These are phyloP conservation scores for Prasinococcaceae sp. DNA, from an alignment of 139 green algal genomes.

Conservation along the genomic window DNA sequence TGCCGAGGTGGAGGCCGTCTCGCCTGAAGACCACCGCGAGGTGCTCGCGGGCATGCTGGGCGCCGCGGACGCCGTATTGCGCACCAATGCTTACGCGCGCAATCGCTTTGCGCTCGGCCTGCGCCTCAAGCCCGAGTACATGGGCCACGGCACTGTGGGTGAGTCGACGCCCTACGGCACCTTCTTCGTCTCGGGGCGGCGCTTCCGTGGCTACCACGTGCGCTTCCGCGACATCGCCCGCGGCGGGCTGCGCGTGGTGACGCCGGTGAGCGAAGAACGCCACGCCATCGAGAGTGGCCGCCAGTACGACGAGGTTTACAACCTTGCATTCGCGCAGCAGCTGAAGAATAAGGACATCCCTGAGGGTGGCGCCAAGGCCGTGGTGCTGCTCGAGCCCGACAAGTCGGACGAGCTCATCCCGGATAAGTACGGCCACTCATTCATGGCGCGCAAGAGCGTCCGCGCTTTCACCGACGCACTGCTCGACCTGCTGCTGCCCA, in stretches of 20 bases:
- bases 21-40: too few relatives aligned
- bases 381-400: conserved; percentile 1
- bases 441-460: neutral
- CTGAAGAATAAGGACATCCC: conserved; percentile 14
- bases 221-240: conserved; percentile 7
- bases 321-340: conserved; percentile 7
- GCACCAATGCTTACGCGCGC: conserved; percentile 1
- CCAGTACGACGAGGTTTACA: neutral
- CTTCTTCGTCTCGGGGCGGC: neutral
- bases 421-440: neutral
- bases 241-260: conserved; percentile 4
- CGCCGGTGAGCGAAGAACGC: neutral
- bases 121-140: conserved; percentile 1
- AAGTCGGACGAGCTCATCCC: neutral
- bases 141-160: neutral
- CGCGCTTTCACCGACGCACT: neutral
- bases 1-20: too few relatives aligned
- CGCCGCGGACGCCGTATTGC: too few relatives aligned
- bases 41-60: too few relatives aligned
- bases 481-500: neutral
- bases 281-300: neutral
- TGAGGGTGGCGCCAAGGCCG: conserved; percentile 4
- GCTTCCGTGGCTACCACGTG: conserved; percentile 1
- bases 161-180: neutral
- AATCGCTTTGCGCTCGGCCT: neutral